Base-by-base conservation (phyloP, 2,329 filamentous ascomycete genomes). In the Metarhizium brunneum region DNA sequence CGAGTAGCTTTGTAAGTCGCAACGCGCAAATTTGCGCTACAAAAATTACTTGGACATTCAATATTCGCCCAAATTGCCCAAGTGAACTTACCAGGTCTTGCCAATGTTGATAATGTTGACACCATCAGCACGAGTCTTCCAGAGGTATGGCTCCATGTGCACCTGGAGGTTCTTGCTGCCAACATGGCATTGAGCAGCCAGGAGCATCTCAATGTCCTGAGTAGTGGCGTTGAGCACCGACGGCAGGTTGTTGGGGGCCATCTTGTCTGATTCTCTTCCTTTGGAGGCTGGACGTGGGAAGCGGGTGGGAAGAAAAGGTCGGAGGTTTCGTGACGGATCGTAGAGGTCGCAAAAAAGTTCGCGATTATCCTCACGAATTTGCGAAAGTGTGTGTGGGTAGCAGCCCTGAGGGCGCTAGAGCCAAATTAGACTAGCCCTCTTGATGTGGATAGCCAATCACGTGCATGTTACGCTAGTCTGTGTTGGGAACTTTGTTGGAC, bases 151-250 rank as follows among this genome's bases (percentile, higher is more conserved):
- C 81, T 95, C 90, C 91, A 96, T 97, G 84, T 97, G 92, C 74
- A 95, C 90, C 85, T 97, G 94, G 71, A 99, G 78, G 86, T 99
- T 99, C 90, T 97, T 97, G 80, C 87, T 90, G 71, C 94, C 94
- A 69, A 97, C 85, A 80, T 99, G 95, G 80, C 82, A 85, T 82
- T 97, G 92, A 71, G 95, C 92, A 73, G 92, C 88, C 70, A 99
- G 88, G 73, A 99, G 90, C 89, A 92, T 94, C 89, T 99, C 94
- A 81, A 99, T 95, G 83, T 99, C 94, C 82, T 95, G 86, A 74
- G 86, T 87, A 71, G 94, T 97, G 73, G 94, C 90, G 84, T 96
- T 94, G 87, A 99, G 96, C 72, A 88, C 82, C 66, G 92, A 82
- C 75, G 94, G 94, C 66, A 96, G 88, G 82, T 96, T 95, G 71